phyloP scores from a whole-genome alignment of 2,329 filamentous ascomycete genomes.

The Claviceps humidiphila region DNA sequence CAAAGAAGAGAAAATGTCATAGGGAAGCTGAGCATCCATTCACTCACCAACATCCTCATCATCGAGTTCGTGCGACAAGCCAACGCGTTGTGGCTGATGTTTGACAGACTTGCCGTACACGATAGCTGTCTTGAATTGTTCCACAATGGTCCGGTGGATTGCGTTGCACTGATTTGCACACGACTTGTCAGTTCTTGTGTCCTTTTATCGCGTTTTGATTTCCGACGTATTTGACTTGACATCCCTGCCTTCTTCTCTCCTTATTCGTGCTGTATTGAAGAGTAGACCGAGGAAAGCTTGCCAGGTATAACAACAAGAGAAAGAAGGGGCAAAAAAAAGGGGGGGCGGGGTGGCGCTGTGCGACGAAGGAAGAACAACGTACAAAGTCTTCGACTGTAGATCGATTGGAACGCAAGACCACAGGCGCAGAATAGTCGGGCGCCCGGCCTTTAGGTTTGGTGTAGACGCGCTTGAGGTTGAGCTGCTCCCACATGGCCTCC shows the following conservation, averaged over 20 bases:
- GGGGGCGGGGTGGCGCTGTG: neutral
- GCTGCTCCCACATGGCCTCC: slow-evolving; percentile 97
- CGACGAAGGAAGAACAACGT: slow-evolving; percentile 28
- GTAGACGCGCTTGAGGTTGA: slow-evolving; percentile 83
- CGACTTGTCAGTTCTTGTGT: slow-evolving; percentile 8
- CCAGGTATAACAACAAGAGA: neutral
- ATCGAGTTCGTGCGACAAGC: slow-evolving; percentile 76
- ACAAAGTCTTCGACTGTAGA: slow-evolving; percentile 97
- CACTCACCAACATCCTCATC: slow-evolving; percentile 92
- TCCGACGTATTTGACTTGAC: neutral
- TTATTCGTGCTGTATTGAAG: neutral
- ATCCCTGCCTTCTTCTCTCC: neutral
- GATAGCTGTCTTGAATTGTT: slow-evolving; percentile 89
- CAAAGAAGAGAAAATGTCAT: neutral
- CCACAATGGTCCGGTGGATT: slow-evolving; percentile 91
- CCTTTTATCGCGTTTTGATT: neutral
- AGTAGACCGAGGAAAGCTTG: neutral
- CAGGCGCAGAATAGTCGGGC: slow-evolving; percentile 83
- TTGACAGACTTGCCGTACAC: slow-evolving; percentile 98
- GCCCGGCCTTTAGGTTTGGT: slow-evolving; percentile 94
- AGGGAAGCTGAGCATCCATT: neutral
- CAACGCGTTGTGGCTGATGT: slow-evolving; percentile 94
- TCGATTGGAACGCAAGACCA: slow-evolving; percentile 69
- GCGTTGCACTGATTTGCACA: slow-evolving; percentile 64
- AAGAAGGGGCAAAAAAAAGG: neutral